Evolutionary conservation across 768 basidiomycete genomes (phyloP), one percentile per base, ranked within the genome.

Genomic region (Boletus sp.): DNA sequence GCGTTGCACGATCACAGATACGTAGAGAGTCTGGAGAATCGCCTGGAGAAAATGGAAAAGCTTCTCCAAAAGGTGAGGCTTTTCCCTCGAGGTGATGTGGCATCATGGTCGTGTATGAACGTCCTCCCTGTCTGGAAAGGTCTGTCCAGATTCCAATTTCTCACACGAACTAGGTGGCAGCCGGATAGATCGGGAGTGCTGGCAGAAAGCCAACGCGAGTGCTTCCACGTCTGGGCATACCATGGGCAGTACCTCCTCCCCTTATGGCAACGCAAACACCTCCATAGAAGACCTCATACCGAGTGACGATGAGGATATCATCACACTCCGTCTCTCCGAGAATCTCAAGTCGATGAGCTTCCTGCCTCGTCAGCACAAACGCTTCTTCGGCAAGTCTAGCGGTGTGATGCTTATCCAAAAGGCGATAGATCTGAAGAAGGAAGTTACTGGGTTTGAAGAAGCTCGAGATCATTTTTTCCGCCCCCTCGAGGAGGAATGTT

Each of bases 61-160:
- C 73, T 87, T 5, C 67, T 88, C 21, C 74, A 72, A 50, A 80
- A 77, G 69, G 85, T 83, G n/a, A 29, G 2, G 59, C 30, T 35
- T 42, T n/a, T n/a, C 30, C 17, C 13, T 27, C 1, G 34, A 38
- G 33, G 30, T 11, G 5, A 34, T 47, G 7, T 34, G 30, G 42
- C n/a, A 27, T 54, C 21, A 29, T 59, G 25, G n/a, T 53, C 58
- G 29, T 38, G 10, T 11, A 45, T 56, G 1, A 34, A 53, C 46
- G 5, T 37, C 37, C 17, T 46, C 54, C 38, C 40, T 40, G 33
- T 32, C 9, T 21, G n/a, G 23, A n/a, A 38, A 88, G 87, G 73
- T 89, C 42, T 83, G 80, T 60, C 85, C 87, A 13, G 83, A 87
- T 47, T 79, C 81, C 42, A 79, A 83, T 50, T 76, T 85, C 32